phyloP scores from a whole-genome alignment of 345 rosid genomes.

The Physaria fendleri region DNA sequence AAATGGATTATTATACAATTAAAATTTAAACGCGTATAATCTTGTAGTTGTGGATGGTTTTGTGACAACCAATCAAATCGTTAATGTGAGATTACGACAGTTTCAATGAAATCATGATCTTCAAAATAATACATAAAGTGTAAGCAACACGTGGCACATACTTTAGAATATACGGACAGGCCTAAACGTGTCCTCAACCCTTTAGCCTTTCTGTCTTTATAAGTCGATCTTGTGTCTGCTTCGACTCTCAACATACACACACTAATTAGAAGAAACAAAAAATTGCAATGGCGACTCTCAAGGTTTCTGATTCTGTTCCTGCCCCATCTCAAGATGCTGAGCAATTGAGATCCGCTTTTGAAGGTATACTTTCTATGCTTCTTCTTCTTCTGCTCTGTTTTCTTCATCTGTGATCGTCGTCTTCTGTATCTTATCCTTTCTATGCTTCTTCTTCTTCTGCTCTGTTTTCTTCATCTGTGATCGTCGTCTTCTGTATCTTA shows the following conservation, averaged over 20 bases:
- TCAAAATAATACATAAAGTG: not conserved
- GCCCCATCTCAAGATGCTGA: conserved; percentile 57
- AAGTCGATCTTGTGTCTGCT: conserved; percentile 20
- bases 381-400: not conserved
- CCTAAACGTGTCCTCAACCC: conserved; percentile 24
- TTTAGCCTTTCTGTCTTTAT: conserved; percentile 18
- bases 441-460: not conserved
- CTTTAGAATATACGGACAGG: conserved; percentile 19
- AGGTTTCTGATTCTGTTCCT: conserved; percentile 44
- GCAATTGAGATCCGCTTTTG: conserved; percentile 59
- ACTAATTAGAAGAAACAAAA: not conserved
- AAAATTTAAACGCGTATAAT: not conserved
- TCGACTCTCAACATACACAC: conserved; percentile 30
- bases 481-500: not conserved
- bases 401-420: conserved; percentile 1
- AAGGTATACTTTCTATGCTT: conserved; percentile 33
- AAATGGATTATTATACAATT: not conserved
- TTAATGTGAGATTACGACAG: not conserved
- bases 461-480: not conserved
- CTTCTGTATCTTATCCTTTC: not conserved
- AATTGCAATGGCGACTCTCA: conserved; percentile 48
- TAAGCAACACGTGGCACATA: conserved; percentile 20
- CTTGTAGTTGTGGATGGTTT: not conserved
- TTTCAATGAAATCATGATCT: not conserved
- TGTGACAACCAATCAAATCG: not conserved